Conservation (phyloP, 495 filamentous ascomycete genomes). For the Neurospora intermedia region DNA sequence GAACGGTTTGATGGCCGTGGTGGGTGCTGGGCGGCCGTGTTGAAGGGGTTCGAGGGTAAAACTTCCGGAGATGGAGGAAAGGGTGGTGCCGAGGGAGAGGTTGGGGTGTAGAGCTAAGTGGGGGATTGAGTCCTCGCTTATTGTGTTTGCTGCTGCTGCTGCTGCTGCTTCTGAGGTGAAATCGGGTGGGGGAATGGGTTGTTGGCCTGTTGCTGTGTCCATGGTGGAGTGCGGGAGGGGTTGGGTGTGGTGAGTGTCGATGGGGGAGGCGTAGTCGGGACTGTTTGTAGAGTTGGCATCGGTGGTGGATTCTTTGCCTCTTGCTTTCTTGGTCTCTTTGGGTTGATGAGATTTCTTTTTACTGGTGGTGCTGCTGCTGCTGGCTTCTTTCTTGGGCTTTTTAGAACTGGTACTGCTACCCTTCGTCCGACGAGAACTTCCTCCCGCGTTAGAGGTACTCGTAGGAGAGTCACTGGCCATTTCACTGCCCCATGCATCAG, state of each 20-base stretch:
- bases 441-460: background rate
- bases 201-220: background rate
- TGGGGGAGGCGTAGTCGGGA: background rate
- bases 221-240: background rate
- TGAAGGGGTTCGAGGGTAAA: background rate
- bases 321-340: background rate
- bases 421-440: background rate
- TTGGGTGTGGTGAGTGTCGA: background rate
- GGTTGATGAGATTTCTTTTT: no score
- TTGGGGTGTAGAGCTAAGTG: background rate
- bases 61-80: background rate
- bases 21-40: no score
- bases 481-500: background rate
- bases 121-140: background rate
- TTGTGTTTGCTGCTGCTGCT: background rate
- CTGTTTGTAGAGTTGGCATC: background rate
- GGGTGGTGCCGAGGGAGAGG: background rate
- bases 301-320: background rate
- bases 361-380: no score
- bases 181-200: background rate
- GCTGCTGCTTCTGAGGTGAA: background rate
- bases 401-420: no score
- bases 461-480: background rate
- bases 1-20: background rate
- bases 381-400: no score